These are phyloP conservation scores for Metschnikowia lunata DNA, from an alignment of 805 yeast species.

Conservation along the genomic window DNA sequence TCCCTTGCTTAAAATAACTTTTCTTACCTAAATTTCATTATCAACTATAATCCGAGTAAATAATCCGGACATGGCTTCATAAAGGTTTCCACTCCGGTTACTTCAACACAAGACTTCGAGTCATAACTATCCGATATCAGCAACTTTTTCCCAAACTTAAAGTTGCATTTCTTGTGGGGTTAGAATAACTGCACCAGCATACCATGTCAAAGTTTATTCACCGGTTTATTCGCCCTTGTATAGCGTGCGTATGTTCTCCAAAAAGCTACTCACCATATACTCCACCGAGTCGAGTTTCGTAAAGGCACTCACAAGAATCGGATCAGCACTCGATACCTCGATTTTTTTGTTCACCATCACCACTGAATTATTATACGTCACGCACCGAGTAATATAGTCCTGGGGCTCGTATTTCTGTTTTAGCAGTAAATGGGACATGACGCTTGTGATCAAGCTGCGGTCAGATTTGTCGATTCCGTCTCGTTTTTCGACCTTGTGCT, in stretches of 20 bases:
- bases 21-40: too few relatives aligned
- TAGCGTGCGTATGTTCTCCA: constrained; percentile 18
- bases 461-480: not conserved
- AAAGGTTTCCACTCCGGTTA: too few relatives aligned
- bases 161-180: too few relatives aligned
- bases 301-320: constrained; percentile 55
- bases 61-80: too few relatives aligned
- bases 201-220: not conserved
- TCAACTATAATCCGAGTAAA: too few relatives aligned
- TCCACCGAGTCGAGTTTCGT: constrained; percentile 63
- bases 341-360: constrained; percentile 59
- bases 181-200: too few relatives aligned
- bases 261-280: constrained; percentile 37
- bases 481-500: not conserved
- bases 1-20: too few relatives aligned
- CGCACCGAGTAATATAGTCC: constrained; percentile 55
- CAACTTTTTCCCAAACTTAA: too few relatives aligned
- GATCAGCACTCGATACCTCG: constrained; percentile 64
- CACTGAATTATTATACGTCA: constrained; percentile 55
- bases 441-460: constrained; percentile 17
- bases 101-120: too few relatives aligned
- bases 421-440: constrained; percentile 26
- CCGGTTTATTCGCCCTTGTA: constrained; percentile 2
- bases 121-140: too few relatives aligned
- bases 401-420: constrained; percentile 34